Conservation (phyloP, 306 rosid species). For the Neltuma alba region DNA sequence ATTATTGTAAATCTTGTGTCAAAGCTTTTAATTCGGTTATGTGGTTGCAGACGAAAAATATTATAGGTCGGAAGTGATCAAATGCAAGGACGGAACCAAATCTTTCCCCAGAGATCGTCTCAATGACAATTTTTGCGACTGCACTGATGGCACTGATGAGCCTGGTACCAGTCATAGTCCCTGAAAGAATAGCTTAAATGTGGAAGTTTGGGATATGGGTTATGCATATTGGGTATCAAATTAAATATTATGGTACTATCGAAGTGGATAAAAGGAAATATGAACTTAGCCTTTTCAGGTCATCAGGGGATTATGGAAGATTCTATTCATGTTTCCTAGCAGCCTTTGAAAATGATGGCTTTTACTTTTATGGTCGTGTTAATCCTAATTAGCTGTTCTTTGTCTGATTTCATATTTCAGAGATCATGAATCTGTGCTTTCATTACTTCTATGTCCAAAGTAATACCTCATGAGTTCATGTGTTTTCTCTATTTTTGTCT, state of each 20-base stretch:
- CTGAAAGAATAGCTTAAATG: background rate
- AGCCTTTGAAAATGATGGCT: background rate
- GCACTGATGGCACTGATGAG: slow-evolving; percentile 91
- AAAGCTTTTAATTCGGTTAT: slow-evolving; percentile 25
- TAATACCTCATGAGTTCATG: background rate
- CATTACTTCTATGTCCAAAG: background rate
- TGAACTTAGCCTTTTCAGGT: background rate
- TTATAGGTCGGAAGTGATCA: slow-evolving; percentile 58
- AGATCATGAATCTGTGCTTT: background rate
- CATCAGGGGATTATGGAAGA: background rate
- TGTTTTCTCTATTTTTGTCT: background rate
- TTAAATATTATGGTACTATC: background rate
- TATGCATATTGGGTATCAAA: background rate
- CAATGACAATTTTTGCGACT: slow-evolving; percentile 84
- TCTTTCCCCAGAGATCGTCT: slow-evolving; percentile 75
- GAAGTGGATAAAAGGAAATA: background rate
- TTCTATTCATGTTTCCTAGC: background rate
- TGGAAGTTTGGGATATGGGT: slow-evolving; percentile 1
- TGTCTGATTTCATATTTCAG: background rate
- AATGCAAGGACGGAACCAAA: slow-evolving; percentile 78
- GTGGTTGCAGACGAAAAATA: slow-evolving; percentile 73
- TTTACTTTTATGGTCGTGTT: background rate
- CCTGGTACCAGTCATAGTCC: slow-evolving; percentile 53
- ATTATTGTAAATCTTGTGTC: slow-evolving; percentile 19
- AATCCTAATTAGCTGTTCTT: background rate